These are phyloP conservation scores for Diutina scorzettiae DNA, from an alignment of 1,139 yeast species.

Conservation along the genomic window DNA sequence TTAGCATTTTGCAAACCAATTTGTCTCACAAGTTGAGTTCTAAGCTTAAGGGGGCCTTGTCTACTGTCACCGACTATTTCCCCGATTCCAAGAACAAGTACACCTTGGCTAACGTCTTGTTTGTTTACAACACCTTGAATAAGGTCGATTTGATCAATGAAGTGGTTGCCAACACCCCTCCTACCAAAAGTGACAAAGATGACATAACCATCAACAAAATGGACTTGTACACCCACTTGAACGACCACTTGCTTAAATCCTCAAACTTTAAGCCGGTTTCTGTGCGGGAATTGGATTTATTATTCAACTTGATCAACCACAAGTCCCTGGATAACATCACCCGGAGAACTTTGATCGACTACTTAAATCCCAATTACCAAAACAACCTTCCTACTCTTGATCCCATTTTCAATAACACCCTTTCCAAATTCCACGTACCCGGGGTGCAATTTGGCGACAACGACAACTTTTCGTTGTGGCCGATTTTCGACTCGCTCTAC, in stretches of 20 bases:
- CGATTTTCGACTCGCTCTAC: constrained; percentile 73
- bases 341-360: constrained; percentile 39
- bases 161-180: constrained; percentile 46
- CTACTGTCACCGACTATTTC: constrained; percentile 27
- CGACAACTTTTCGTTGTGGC: constrained; percentile 37
- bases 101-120: constrained; percentile 31
- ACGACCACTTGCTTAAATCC: constrained; percentile 39
- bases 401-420: constrained; percentile 22
- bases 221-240: constrained; percentile 34
- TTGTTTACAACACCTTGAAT: constrained; percentile 30
- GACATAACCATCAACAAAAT: constrained; percentile 32
- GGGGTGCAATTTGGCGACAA: constrained; percentile 22
- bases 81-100: constrained; percentile 15
- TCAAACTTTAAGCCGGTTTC: constrained; percentile 41
- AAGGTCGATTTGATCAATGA: constrained; percentile 44
- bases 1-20: constrained; percentile 24
- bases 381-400: constrained; percentile 24
- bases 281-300: constrained; percentile 31
- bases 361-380: constrained; percentile 34
- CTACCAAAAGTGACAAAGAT: constrained; percentile 29
- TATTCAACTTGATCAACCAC: constrained; percentile 33
- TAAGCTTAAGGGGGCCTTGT: constrained; percentile 26
- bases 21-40: constrained; percentile 31
- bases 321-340: constrained; percentile 35
- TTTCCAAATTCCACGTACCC: constrained; percentile 17